Evolutionary conservation across 2,329 filamentous ascomycete genomes (phyloP), one percentile per base, ranked within the genome.

Genomic region (Xylariaceae sp.): DNA sequence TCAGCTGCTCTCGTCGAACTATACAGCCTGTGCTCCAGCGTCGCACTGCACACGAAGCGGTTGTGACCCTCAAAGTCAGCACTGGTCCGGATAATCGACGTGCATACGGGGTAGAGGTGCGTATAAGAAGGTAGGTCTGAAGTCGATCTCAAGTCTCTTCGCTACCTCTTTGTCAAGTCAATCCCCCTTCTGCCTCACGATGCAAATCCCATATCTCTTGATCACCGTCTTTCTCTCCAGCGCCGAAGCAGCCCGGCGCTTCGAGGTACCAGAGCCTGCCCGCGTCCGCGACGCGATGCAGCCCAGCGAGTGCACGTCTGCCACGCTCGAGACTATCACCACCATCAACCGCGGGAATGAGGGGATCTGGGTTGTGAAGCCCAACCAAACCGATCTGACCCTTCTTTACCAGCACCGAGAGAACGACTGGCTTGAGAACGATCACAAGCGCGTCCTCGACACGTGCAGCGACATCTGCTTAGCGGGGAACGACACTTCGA

Each of bases 381-480:
- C 44, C 13, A 37, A 26, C 22, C 22, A 26, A 11, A 26, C 42
- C 9, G 44, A 49, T 16, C 34, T 51, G 31, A 43, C 49, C 30
- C 39, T 48, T 9, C 46, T 53, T n/a, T 51, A 49, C 36, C 43
- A 33, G 9, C 43, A 49, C 26, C 41, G 38, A 16, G 38, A 49
- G 42, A 46, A 37, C n/a, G 50, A 51, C 42, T 53, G 50, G 50
- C 46, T 53, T 33, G 38, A 45, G 32, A 53, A 53, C 19, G 43
- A 53, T 19, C 41, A 46, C 16, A 38, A 44, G 17, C 16, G 36
- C 24, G 44, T 51, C 11, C 45, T 51, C 8, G 44, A 51, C 26
- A 48, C 42, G 1, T 53, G 50, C 34, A 43, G 48, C 8, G 45
- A 38, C 13, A 49, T 49, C 28, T 53, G 50, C 17, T n/a, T 53